phyloP scores from a whole-genome alignment of 495 filamentous ascomycete species.

The Patellaria atrata region DNA sequence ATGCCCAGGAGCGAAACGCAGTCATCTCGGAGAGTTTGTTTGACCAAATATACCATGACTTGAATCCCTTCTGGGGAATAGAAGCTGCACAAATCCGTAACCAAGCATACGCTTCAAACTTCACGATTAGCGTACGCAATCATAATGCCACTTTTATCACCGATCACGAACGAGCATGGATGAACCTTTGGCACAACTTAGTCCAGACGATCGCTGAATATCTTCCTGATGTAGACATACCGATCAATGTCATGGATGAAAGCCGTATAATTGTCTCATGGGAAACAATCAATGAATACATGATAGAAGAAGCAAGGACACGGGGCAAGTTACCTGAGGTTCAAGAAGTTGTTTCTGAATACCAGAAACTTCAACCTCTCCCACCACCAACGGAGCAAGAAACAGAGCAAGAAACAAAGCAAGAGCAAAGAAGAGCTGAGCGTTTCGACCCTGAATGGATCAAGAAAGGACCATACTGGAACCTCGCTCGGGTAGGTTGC shows the following conservation, averaged over 20 bases:
- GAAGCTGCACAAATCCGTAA: slow-evolving; percentile 20
- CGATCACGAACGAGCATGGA: slow-evolving; percentile 18
- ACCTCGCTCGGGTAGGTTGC: slow-evolving; percentile 23
- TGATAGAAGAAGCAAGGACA: slow-evolving; percentile 14
- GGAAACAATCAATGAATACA: slow-evolving; percentile 25
- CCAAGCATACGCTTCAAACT: slow-evolving; percentile 18
- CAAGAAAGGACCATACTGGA: slow-evolving; percentile 19
- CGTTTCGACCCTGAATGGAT: slow-evolving; percentile 11
- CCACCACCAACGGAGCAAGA: no score
- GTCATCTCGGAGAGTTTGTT: slow-evolving; percentile 28
- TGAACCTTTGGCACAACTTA: slow-evolving; percentile 22
- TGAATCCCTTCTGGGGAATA: slow-evolving; percentile 27
- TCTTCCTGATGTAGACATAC: slow-evolving; percentile 25
- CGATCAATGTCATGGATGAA: slow-evolving; percentile 29
- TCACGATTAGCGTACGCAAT: slow-evolving; percentile 20
- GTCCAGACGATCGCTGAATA: slow-evolving; percentile 12
- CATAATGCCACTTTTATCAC: slow-evolving; percentile 19
- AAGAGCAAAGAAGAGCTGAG: no score
- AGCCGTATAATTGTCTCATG: slow-evolving; percentile 23
- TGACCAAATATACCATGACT: slow-evolving; percentile 29
- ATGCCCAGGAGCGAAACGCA: slow-evolving; percentile 21
- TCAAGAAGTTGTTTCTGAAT: slow-evolving; percentile 10
- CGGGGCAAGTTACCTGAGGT: slow-evolving; percentile 7
- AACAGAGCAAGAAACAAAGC: slow-evolving; percentile 3
- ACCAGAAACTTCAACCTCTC: slow-evolving; percentile 4